Conservation (phyloP, 208 protist genomes). For the Acanthamoeba royreba region DNA sequence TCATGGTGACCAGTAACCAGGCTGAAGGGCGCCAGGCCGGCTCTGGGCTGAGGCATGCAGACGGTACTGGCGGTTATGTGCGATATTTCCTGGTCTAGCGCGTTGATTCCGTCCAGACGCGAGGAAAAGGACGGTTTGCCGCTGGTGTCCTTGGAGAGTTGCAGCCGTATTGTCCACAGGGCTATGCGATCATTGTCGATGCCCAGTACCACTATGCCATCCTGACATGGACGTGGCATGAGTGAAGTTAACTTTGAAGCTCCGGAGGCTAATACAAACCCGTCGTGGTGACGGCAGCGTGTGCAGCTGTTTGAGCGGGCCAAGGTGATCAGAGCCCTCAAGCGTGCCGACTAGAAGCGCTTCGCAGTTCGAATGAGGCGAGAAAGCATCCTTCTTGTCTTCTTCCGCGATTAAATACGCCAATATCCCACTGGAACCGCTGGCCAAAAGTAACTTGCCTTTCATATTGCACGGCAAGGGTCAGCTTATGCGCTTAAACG, state of each 20-base stretch:
- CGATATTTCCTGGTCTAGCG: not conserved
- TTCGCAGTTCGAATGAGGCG: not conserved
- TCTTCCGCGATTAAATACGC: not conserved
- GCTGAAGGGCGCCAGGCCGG: not conserved
- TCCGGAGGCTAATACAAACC: not conserved
- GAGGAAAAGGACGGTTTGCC: not conserved
- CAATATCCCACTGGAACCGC: not conserved
- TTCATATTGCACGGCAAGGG: no score
- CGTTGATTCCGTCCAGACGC: not conserved
- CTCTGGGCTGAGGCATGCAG: not conserved
- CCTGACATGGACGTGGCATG: not conserved
- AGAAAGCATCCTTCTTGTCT: not conserved
- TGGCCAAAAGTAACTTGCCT: not conserved
- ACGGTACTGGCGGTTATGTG: not conserved
- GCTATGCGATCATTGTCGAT: not conserved
- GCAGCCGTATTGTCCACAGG: not conserved
- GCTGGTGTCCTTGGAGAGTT: not conserved
- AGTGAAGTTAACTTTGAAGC: not conserved
- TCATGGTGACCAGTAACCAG: constrained; percentile 14
- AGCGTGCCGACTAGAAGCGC: not conserved
- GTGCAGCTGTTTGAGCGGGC: not conserved
- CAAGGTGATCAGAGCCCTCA: not conserved
- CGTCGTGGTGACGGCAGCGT: not conserved
- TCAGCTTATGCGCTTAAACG: no score
- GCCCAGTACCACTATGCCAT: not conserved